Conservation (phyloP, 2,329 filamentous ascomycete species). For the Beauveria bassiana region DNA sequence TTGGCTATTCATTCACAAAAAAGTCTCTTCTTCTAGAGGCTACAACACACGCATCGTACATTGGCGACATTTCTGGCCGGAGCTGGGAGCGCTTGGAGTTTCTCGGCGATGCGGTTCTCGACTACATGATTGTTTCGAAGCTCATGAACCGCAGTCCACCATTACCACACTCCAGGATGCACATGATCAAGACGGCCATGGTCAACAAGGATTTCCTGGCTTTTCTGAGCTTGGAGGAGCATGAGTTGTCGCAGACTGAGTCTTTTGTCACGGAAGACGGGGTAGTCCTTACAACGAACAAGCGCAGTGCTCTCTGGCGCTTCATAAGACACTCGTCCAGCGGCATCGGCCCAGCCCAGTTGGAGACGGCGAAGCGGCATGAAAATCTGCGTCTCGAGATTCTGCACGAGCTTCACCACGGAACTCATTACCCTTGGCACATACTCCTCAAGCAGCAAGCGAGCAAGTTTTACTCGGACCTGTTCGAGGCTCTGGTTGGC, state of each 20-base stretch:
- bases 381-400: conserved; percentile 41
- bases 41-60: conserved; percentile 65
- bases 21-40: conserved; percentile 67
- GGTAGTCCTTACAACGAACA: conserved; percentile 15
- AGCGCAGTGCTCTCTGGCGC: conserved; percentile 49
- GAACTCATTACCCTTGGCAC: conserved; percentile 66
- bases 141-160: conserved; percentile 42
- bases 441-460: conserved; percentile 56
- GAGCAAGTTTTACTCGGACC: conserved; percentile 74
- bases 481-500: conserved; percentile 73
- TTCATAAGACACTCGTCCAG: conserved; percentile 56
- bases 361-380: conserved; percentile 37
- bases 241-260: conserved; percentile 17
- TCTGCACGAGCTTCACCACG: conserved; percentile 38
- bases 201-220: conserved; percentile 77
- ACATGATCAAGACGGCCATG: conserved; percentile 64
- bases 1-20: conserved; percentile 66
- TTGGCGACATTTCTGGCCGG: conserved; percentile 30
- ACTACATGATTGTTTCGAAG: conserved; percentile 62
- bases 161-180: conserved; percentile 54
- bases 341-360: conserved; percentile 40
- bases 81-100: conserved; percentile 74
- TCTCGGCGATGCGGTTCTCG: conserved; percentile 77
- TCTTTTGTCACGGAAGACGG: conserved; percentile 13
- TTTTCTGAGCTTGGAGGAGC: conserved; percentile 60